Percentiles rank a stretch among this genome's conserved stretches.
These are phyloP conservation scores for Scedosporium aurantiacum DNA, from an alignment of 2,329 filamentous ascomycete genomes.

Conservation along the genomic window DNA sequence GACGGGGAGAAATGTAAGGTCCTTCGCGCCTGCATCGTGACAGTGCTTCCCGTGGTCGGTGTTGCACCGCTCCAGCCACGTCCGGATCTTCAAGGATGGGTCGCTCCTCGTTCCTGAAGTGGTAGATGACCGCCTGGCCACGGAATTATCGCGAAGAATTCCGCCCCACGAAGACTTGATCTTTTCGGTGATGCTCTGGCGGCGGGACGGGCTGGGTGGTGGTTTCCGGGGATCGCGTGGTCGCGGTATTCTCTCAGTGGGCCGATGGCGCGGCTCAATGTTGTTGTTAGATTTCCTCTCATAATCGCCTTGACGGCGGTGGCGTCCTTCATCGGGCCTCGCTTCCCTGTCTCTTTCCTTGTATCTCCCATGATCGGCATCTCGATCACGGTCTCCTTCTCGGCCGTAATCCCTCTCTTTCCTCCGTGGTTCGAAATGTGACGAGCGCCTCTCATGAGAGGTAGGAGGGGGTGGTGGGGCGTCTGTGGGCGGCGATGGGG, in stretches of 20 bases:
- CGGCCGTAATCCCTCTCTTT: slow-evolving; percentile 6
- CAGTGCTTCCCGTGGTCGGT: slow-evolving; percentile 30
- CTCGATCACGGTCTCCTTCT: slow-evolving; percentile 10
- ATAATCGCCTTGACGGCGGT: slow-evolving; percentile 6
- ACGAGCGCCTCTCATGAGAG: slow-evolving; percentile 1
- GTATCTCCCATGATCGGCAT: slow-evolving; percentile 10
- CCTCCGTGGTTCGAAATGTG: slow-evolving; percentile 1
- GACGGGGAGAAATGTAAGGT: slow-evolving; percentile 25
- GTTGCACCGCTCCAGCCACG: slow-evolving; percentile 33
- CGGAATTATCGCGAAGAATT: neutral
- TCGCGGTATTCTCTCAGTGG: slow-evolving; percentile 8
- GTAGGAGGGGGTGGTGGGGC: slow-evolving; percentile 3
- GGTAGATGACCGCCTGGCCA: slow-evolving; percentile 2
- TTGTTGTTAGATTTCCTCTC: neutral
- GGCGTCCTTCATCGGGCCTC: neutral
- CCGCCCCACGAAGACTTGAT: slow-evolving; percentile 6
- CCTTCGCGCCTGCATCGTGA: slow-evolving; percentile 15
- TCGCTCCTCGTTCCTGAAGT: slow-evolving; percentile 15
- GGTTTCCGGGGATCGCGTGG: slow-evolving; percentile 1
- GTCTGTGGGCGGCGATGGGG: slow-evolving; percentile 3
- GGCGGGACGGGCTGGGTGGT: slow-evolving; percentile 19
- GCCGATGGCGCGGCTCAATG: neutral
- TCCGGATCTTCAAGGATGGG: slow-evolving; percentile 26
- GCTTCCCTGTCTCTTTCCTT: slow-evolving; percentile 12
- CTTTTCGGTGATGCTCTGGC: slow-evolving; percentile 27